phyloP scores from a whole-genome alignment of 225 moss, liverwort and hornwort species.

The Sphagnum tenellum region DNA sequence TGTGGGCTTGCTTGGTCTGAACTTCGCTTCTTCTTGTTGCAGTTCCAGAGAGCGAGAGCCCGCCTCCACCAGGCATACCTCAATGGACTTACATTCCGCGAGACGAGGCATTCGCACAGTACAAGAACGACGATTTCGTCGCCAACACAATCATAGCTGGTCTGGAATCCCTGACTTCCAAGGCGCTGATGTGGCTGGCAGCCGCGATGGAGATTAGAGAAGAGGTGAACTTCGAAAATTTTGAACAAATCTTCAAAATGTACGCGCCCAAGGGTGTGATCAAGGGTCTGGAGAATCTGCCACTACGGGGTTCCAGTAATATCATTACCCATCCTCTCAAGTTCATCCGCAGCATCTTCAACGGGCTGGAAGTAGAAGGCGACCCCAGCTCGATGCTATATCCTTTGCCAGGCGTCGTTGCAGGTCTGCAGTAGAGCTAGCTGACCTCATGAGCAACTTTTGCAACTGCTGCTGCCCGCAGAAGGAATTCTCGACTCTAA shows the following conservation, averaged over 20 bases:
- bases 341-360: no score
- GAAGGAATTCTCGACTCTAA: no score
- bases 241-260: conserved; percentile 8
- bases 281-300: neutral
- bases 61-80: neutral
- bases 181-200: neutral
- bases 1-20: conserved; percentile 2
- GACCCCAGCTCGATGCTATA: no score
- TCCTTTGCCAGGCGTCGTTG: no score
- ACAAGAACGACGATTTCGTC: conserved; percentile 7
- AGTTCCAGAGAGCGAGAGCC: neutral
- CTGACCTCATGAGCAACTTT: no score
- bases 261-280: conserved; percentile 2
- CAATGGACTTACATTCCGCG: neutral
- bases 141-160: conserved; percentile 2
- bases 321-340: neutral
- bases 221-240: neutral
- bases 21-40: neutral
- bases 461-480: no score
- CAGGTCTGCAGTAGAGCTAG: no score
- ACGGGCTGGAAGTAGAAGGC: no score
- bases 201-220: accelerated
- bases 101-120: neutral
- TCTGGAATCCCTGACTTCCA: no score
- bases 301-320: neutral